Evolutionary conservation across 2,329 filamentous ascomycete species (phyloP).

Genomic region (Sclerotiophoma versabilis): DNA sequence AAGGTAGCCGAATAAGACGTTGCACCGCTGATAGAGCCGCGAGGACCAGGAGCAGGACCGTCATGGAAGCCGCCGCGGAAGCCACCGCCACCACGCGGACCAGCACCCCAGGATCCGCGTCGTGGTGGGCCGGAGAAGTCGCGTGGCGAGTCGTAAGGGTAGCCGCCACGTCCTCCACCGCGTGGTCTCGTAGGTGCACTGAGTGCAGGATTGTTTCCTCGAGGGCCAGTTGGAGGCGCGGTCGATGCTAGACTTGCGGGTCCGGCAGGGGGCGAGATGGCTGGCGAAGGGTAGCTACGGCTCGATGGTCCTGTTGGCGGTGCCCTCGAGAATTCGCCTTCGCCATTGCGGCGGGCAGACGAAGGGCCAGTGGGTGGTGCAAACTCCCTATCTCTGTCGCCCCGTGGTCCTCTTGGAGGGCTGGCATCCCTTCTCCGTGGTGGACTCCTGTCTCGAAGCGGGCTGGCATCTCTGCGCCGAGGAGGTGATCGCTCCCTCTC

Average conservation of each 20-base stretch:
- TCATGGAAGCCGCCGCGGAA: conserved; percentile 29
- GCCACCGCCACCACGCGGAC: conserved; percentile 40
- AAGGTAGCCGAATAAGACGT: conserved; percentile 46
- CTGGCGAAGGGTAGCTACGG: conserved; percentile 46
- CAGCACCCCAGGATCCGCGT: conserved; percentile 46
- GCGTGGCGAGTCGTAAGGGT: conserved; percentile 47
- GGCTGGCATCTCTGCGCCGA: conserved; percentile 44
- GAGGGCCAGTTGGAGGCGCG: conserved; percentile 45
- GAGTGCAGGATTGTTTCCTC: conserved; percentile 46
- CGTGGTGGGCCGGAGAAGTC: conserved; percentile 45
- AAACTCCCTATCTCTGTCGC: conserved; percentile 44
- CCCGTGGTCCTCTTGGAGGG: conserved; percentile 47
- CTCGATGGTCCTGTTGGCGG: conserved; percentile 50
- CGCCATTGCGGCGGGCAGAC: conserved; percentile 47
- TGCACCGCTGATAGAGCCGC: conserved; percentile 37
- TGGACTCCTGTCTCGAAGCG: conserved; percentile 40
- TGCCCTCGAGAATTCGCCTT: conserved; percentile 43
- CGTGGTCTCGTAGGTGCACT: conserved; percentile 51
- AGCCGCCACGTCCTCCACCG: conserved; percentile 52
- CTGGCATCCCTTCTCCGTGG: conserved; percentile 45
- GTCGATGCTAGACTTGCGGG: conserved; percentile 41
- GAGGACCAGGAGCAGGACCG: conserved; percentile 46
- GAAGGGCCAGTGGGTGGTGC: conserved; percentile 49
- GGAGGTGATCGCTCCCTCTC: conserved; percentile 46
- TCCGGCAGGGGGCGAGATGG: conserved; percentile 51